Conservation (phyloP, 352 stramenopile species). For the Phytophthora pisi region DNA sequence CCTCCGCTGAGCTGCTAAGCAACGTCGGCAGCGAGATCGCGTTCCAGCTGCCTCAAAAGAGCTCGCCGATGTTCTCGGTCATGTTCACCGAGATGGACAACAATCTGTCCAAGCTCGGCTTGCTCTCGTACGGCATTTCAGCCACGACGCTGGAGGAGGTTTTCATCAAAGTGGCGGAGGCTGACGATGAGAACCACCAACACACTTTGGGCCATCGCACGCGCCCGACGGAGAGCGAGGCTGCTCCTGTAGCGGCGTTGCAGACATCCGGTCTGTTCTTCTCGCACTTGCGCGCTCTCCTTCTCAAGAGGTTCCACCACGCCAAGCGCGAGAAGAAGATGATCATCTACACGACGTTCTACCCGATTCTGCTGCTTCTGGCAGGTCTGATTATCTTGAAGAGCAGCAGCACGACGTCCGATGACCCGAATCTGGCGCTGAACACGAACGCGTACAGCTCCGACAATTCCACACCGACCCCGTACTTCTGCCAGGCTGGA, state of each 20-base stretch:
- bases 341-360: conserved; percentile 22
- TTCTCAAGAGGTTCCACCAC: conserved; percentile 29
- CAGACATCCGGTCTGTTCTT: conserved; percentile 23
- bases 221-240: conserved; percentile 26
- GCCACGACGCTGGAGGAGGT: conserved; percentile 88
- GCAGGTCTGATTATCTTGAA: conserved; percentile 34
- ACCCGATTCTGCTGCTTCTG: conserved; percentile 32
- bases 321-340: conserved; percentile 29
- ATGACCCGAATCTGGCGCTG: conserved; percentile 34
- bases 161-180: conserved; percentile 76
- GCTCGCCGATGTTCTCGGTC: conserved; percentile 44
- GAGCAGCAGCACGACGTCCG: conserved; percentile 21
- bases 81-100: conserved; percentile 65
- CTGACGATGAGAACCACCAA: conserved; percentile 49
- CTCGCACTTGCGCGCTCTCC: conserved; percentile 26
- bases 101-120: conserved; percentile 34
- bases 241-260: conserved; percentile 18
- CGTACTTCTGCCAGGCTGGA: conserved; percentile 28
- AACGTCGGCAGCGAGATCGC: conserved; percentile 67
- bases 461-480: conserved; percentile 16
- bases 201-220: conserved; percentile 47
- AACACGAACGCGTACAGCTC: conserved; percentile 18
- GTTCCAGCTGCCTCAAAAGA: conserved; percentile 62
- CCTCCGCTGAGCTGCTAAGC: conserved; percentile 45
- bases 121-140: conserved; percentile 64